Conservation (phyloP, 371 early-diverging fungal genomes). For the Rhizomucor miehei region DNA sequence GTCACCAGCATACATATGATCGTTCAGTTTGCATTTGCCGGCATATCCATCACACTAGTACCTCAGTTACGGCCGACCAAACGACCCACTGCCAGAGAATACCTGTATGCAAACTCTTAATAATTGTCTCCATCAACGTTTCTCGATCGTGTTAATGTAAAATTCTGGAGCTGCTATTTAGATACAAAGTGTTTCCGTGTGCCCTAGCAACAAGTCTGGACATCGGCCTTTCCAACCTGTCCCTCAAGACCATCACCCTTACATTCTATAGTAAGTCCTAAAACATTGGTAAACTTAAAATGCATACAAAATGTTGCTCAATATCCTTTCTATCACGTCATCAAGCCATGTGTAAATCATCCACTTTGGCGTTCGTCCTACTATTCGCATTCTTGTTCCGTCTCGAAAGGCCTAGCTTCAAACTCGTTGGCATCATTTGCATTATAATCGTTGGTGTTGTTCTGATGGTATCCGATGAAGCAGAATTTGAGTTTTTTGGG, state of each 20-base stretch:
- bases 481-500: constrained; percentile 70
- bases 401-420: constrained; percentile 72
- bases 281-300: neutral
- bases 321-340: constrained; percentile 5
- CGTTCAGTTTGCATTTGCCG: constrained; percentile 64
- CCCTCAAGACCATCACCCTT: constrained; percentile 80
- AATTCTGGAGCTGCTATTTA: too few species aligned
- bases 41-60: constrained; percentile 47
- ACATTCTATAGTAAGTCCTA: constrained; percentile 76
- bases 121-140: too few species aligned
- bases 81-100: constrained; percentile 54
- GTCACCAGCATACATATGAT: constrained; percentile 75
- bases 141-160: too few species aligned
- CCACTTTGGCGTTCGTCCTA: constrained; percentile 83
- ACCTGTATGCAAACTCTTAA: too few species aligned
- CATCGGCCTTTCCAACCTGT: constrained; percentile 86
- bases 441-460: constrained; percentile 78
- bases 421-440: constrained; percentile 67
- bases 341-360: constrained; percentile 89
- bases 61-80: constrained; percentile 57
- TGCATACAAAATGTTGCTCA: neutral
- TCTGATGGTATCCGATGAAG: constrained; percentile 84
- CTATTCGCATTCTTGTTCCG: constrained; percentile 86
- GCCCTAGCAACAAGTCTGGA: constrained; percentile 87
- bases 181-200: constrained; percentile 75